Conservation (phyloP, 805 yeast species). For the Candida cerambycidarum region DNA sequence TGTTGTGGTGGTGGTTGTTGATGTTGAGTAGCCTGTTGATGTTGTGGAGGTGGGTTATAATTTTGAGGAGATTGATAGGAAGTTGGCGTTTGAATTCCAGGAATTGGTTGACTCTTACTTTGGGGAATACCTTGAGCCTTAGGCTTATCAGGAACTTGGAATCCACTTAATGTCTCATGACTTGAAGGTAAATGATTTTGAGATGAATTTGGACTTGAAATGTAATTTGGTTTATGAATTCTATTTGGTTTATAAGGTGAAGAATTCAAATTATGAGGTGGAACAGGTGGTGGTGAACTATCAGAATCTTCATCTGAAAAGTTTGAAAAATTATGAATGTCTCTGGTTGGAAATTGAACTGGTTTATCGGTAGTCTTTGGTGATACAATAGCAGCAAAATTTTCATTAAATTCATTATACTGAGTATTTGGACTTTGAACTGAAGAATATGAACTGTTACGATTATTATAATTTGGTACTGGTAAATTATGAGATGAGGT, state of each 20-base stretch:
- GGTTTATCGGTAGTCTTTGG: constrained; percentile 11
- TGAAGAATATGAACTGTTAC: constrained; percentile 37
- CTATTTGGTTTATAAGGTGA: constrained; percentile 14
- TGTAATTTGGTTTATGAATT: constrained; percentile 28
- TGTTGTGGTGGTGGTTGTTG: constrained; percentile 18
- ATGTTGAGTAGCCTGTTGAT: constrained; percentile 6
- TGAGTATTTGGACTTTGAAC: constrained; percentile 46
- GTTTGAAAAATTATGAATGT: constrained; percentile 2
- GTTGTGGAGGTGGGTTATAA: constrained; percentile 14
- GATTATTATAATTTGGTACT: constrained; percentile 19
- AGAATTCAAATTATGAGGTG: constrained; percentile 20
- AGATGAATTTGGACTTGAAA: constrained; percentile 30
- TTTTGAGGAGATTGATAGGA: constrained; percentile 15
- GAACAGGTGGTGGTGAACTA: constrained; percentile 22
- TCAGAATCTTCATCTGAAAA: constrained; percentile 16
- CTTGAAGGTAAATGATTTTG: constrained; percentile 24
- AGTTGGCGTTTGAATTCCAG: constrained; percentile 7
- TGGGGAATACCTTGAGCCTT: constrained; percentile 11
- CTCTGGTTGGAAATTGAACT: constrained; percentile 1
- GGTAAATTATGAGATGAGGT: constrained; percentile 4
- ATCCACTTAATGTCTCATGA: constrained; percentile 14
- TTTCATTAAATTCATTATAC: constrained; percentile 41
- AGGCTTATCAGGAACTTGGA: constrained; percentile 7
- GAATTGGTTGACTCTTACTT: constrained; percentile 5
- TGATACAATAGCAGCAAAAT: constrained; percentile 22